Evolutionary conservation across 169 alveolate species (phyloP).

Genomic region (Cryptosporidium sp.): DNA sequence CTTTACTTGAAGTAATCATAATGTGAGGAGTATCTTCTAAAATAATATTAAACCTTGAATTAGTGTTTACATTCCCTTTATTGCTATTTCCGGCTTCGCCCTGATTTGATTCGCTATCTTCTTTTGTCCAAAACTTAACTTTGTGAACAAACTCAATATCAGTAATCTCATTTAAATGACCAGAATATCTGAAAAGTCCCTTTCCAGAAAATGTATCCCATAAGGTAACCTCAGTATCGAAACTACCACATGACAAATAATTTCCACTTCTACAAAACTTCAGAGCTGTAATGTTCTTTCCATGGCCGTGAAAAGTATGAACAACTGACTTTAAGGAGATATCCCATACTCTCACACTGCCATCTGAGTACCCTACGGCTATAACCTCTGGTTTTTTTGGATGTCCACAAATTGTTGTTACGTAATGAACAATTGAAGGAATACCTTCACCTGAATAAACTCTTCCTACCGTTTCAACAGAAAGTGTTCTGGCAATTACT

Average conservation of each 20-base stretch:
- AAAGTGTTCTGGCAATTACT: conserved; percentile 75
- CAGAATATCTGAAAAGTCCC: conserved; percentile 86
- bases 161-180: conserved; percentile 85
- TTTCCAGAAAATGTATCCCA: conserved; percentile 88
- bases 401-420: conserved; percentile 78
- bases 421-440: conserved; percentile 79
- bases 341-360: conserved; percentile 85
- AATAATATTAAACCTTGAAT: conserved; percentile 3
- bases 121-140: conserved; percentile 32
- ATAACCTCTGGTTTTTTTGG: conserved; percentile 77
- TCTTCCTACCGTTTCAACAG: conserved; percentile 67
- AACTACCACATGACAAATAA: conserved; percentile 85
- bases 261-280: conserved; percentile 78
- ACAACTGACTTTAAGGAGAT: conserved; percentile 66
- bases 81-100: neutral
- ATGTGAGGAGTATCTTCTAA: conserved; percentile 76
- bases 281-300: conserved; percentile 78
- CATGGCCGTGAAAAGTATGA: conserved; percentile 84
- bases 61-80: neutral
- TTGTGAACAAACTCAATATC: conserved; percentile 76
- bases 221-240: conserved; percentile 86
- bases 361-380: conserved; percentile 87
- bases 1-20: conserved; percentile 85
- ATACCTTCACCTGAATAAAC: conserved; percentile 79
- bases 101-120: neutral